Conservation (phyloP, 495 filamentous ascomycete genomes). For the Terfezia claveryi region DNA sequence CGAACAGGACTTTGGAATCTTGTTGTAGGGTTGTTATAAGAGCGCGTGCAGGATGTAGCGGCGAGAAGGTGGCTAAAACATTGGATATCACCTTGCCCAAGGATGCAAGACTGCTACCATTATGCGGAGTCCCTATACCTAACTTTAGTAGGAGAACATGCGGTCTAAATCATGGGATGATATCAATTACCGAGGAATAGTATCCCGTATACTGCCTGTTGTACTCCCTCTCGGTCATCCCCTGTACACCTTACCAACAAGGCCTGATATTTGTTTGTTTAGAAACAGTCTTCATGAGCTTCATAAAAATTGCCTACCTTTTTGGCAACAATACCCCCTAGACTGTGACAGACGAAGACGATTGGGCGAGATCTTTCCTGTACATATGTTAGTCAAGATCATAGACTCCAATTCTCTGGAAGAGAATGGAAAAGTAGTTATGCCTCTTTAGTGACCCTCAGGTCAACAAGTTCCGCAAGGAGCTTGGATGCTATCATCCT, state of each 20-base stretch:
- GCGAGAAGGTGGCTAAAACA: no score
- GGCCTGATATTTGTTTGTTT: no score
- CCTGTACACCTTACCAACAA: no score
- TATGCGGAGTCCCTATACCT: not conserved
- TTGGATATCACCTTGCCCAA: no score
- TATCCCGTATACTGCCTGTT: conserved; percentile 2
- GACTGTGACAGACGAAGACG: no score
- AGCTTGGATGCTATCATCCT: conserved; percentile 1
- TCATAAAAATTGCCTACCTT: no score
- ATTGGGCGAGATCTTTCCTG: no score
- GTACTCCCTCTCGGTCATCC: not conserved
- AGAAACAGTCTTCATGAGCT: no score
- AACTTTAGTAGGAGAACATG: not conserved
- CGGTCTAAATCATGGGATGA: not conserved
- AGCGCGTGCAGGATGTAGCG: not conserved
- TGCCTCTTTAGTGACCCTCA: conserved; percentile 1
- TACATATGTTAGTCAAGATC: no score
- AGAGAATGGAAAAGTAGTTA: not conserved
- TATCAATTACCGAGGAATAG: not conserved
- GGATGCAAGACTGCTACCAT: no score
- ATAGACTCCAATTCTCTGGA: no score
- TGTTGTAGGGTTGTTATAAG: not conserved
- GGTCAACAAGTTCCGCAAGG: conserved; percentile 1
- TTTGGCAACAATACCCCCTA: no score
- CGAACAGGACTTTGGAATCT: conserved; percentile 3